A percentile compares a stretch with the other conserved stretches of the same genome.
Conservation (phyloP, 106 monocot genomes). For the Apostasia ramifera region DNA sequence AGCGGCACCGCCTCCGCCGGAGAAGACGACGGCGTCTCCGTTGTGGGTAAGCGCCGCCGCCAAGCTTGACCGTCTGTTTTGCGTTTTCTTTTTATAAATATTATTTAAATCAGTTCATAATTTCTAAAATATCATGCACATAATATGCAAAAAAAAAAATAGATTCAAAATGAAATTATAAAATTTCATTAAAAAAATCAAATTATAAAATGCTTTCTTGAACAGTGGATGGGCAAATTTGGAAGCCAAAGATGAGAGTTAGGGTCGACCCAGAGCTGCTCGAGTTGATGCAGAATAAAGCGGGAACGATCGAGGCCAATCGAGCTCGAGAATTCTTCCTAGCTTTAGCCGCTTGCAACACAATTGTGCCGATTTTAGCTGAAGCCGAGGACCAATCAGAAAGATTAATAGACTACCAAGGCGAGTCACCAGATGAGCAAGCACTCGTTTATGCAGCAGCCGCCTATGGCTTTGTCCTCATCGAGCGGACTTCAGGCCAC, state of each 20-base stretch:
- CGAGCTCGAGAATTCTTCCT: conserved; percentile 44
- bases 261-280: conserved; percentile 16
- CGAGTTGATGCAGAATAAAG: conserved; percentile 6
- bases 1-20: neutral
- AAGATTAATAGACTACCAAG: conserved; percentile 43
- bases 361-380: conserved; percentile 25
- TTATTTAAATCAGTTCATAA: neutral
- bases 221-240: conserved; percentile 2
- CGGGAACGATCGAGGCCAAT: conserved; percentile 10
- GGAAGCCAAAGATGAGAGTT: conserved; percentile 22
- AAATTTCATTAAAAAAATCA: too few relatives aligned
- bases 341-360: conserved; percentile 42
- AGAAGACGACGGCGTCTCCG: conserved; percentile 8
- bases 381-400: conserved; percentile 19
- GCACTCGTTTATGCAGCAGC: conserved; percentile 47
- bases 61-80: neutral
- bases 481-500: conserved; percentile 41
- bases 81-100: neutral
- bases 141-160: too few relatives aligned
- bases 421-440: conserved; percentile 54
- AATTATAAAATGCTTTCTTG: too few relatives aligned
- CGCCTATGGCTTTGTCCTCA: conserved; percentile 34
- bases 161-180: too few relatives aligned
- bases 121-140: too few relatives aligned
- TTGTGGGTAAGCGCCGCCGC: neutral